Evolutionary conservation across 768 basidiomycete genomes (phyloP), one percentile per base, ranked within the genome.

Genomic region (Podaxis pistillaris): DNA sequence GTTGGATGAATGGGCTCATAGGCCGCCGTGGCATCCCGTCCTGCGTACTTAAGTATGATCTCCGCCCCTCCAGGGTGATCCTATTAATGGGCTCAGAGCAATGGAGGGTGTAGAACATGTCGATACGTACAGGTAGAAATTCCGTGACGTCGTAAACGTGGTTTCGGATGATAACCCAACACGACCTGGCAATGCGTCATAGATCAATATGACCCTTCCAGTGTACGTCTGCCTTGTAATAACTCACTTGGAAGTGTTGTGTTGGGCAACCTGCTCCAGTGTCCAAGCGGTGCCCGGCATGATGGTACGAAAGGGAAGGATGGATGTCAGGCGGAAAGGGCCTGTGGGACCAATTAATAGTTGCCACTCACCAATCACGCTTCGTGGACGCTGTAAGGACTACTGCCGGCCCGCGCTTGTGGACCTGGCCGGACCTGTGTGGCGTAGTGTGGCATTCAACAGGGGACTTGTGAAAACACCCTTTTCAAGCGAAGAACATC

Each of bases 131-230:
- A 58, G 82, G 76, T 41, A 93, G 76, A 72, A 93, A 91, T 41
- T 89, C 87, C 5, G 91, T 91, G 58, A 93, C 89, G 76, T 94
- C 91, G 75, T 94, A 94, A n/a, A 93, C 92, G 58, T 83, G 79
- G 73, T 88, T 84, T 56, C 82, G 79, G 65, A 94, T 89, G 69
- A 94, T 86, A 66, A 94, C 86, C 93, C 93, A 94, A 70, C 91
- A 93, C 17, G 88, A 89, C 41, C 89, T 90, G 63, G n/a, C 46
- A 44, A 53, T 66, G 52, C 57, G 30, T 56, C 36, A 56, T 41
- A 56, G 54, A 56, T 62, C 61, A 62, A 22, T 15, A 50, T 38
- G 60, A 62, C 53, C 52, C 53, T 38, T 54, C 15, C 13, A 38
- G 53, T 28, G 44, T 4, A n/a, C 22, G n/a, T 9, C 30, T 26